These are phyloP conservation scores for Castanea mollissima DNA, from an alignment of 306 rosid genomes.

Conservation along the genomic window DNA sequence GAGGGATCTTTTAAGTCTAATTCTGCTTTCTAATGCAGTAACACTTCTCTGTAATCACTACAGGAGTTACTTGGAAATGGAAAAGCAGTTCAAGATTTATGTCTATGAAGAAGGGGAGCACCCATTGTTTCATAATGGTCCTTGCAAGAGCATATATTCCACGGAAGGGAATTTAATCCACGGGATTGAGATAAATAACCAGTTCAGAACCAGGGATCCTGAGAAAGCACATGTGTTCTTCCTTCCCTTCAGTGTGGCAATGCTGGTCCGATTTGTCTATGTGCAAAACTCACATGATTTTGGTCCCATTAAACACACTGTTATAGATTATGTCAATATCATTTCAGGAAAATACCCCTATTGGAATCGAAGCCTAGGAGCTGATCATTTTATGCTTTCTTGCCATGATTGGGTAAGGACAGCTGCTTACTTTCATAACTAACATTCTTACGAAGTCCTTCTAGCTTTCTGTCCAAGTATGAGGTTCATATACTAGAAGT, in stretches of 20 bases:
- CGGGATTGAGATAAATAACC: slow-evolving; percentile 63
- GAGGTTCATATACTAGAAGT: background rate
- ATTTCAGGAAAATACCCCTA: slow-evolving; percentile 53
- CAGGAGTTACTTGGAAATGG: slow-evolving; percentile 96
- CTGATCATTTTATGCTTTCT: slow-evolving; percentile 85
- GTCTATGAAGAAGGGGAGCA: slow-evolving; percentile 92
- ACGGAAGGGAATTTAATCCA: slow-evolving; percentile 88
- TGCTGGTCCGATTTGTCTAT: slow-evolving; percentile 79
- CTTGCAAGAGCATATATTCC: slow-evolving; percentile 91
- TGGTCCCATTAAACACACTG: slow-evolving; percentile 57
- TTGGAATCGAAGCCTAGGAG: slow-evolving; percentile 90
- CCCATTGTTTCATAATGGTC: slow-evolving; percentile 85
- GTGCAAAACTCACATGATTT: slow-evolving; percentile 65
- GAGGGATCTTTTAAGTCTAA: background rate
- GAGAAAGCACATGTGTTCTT: slow-evolving; percentile 77
- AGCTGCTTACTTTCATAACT: background rate
- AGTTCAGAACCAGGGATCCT: slow-evolving; percentile 66
- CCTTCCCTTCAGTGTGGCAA: slow-evolving; percentile 79
- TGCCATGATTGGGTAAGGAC: slow-evolving; percentile 85
- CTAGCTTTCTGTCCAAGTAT: background rate
- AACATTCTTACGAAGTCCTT: background rate
- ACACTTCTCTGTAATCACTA: background rate
- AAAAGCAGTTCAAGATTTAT: slow-evolving; percentile 66
- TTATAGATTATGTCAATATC: slow-evolving; percentile 58
- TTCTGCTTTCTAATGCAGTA: background rate